These are phyloP conservation scores for Diaporthe batatas DNA, from an alignment of 2,329 filamentous ascomycete genomes.

Conservation along the genomic window DNA sequence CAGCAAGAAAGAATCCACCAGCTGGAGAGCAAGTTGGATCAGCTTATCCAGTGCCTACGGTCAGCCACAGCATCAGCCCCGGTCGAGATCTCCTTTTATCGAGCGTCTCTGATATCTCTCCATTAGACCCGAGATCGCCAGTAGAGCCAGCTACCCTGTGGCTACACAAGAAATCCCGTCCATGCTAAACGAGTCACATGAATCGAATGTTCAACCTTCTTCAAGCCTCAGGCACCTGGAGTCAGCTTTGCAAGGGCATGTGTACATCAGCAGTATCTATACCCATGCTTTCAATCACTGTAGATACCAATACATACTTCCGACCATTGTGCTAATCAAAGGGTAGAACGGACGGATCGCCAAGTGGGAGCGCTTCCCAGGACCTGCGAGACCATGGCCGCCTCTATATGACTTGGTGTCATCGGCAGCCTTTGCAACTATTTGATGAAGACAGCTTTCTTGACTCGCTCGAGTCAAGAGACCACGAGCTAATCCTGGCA, in stretches of 20 bases:
- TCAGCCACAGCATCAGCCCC: neutral
- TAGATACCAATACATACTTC: too few species aligned
- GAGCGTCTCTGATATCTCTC: neutral
- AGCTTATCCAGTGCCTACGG: slow-evolving; percentile 5
- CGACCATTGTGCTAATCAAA: neutral
- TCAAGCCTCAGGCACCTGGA: neutral
- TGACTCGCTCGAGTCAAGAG: neutral
- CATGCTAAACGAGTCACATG: neutral
- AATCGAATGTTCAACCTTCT: neutral
- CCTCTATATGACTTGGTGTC: slow-evolving; percentile 12
- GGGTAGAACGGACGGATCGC: neutral
- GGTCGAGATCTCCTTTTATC: too few species aligned
- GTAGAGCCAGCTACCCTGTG: neutral
- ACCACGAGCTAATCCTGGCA: neutral
- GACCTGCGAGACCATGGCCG: neutral
- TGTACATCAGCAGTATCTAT: neutral
- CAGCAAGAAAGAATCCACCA: slow-evolving; percentile 21
- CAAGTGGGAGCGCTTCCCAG: neutral
- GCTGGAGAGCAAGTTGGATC: slow-evolving; percentile 11
- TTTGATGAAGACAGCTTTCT: slow-evolving; percentile 9
- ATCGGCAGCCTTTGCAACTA: neutral
- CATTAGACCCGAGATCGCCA: neutral
- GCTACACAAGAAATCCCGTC: neutral
- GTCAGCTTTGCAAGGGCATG: slow-evolving; percentile 2
- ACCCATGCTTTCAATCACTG: neutral